Evolutionary conservation across 371 early-diverging fungal genomes (phyloP).

Genomic region (Rhizopus arrhizus): DNA sequence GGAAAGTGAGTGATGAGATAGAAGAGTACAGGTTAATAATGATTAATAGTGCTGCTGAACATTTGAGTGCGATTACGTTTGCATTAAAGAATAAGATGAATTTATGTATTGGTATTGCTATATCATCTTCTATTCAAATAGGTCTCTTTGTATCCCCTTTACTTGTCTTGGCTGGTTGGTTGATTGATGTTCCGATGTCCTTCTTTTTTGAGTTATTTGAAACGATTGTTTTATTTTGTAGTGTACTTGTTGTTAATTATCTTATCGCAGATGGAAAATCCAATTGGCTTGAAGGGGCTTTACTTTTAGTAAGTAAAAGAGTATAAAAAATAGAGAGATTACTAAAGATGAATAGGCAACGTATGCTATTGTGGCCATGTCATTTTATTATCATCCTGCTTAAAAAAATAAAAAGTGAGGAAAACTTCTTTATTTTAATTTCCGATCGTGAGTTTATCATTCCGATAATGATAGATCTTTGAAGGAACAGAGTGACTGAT

Average conservation of each 20-base stretch:
- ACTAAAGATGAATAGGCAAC: conserved; percentile 31
- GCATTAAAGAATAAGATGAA: conserved; percentile 92
- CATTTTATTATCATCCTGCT: conserved; percentile 66
- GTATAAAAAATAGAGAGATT: neutral
- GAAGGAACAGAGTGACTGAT: too few relatives aligned
- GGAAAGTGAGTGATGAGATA: conserved; percentile 51
- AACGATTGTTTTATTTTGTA: conserved; percentile 77
- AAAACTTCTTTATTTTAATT: too few relatives aligned
- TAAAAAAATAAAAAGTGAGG: too few relatives aligned
- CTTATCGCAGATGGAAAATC: conserved; percentile 74
- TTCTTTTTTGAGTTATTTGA: conserved; percentile 84
- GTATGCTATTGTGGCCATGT: conserved; percentile 75
- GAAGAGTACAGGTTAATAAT: too few relatives aligned
- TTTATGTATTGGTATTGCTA: conserved; percentile 79
- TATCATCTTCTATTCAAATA: conserved; percentile 89
- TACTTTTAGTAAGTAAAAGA: conserved; percentile 58
- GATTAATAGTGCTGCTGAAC: conserved; percentile 50
- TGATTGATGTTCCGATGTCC: conserved; percentile 73
- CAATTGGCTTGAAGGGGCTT: conserved; percentile 84
- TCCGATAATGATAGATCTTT: too few relatives aligned
- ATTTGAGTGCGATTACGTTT: conserved; percentile 80
- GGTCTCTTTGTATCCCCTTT: conserved; percentile 87
- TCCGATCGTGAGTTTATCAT: too few relatives aligned
- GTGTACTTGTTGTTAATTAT: conserved; percentile 83
- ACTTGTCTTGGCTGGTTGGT: conserved; percentile 86